phyloP scores from a whole-genome alignment of 1,139 yeast species.

The Blastobotrys arbuscula region DNA sequence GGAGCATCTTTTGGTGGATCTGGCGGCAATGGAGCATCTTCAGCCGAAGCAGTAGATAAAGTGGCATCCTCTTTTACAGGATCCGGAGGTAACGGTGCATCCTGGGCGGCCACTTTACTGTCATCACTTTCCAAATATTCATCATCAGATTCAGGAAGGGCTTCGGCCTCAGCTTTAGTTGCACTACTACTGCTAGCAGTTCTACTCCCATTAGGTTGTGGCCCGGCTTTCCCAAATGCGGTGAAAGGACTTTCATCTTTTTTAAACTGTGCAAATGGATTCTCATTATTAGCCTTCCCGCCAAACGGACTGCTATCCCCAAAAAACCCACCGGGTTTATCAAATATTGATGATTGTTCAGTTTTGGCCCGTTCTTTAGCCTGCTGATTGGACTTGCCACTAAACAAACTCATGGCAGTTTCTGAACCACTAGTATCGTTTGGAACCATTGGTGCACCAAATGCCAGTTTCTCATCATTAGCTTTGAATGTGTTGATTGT shows the following conservation, averaged over 20 bases:
- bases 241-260: neutral
- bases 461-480: no score
- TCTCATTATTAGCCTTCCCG: neutral
- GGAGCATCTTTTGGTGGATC: conserved; percentile 8
- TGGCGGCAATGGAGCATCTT: conserved; percentile 15
- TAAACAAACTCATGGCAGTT: neutral
- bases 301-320: neutral
- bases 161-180: neutral
- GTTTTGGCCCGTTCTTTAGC: neutral
- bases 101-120: neutral
- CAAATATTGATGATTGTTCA: neutral
- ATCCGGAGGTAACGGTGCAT: conserved; percentile 1
- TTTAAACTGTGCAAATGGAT: conserved; percentile 5
- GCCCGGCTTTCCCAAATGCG: neutral
- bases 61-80: neutral
- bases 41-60: neutral
- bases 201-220: neutral
- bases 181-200: neutral
- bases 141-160: neutral
- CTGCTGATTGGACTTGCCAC: neutral
- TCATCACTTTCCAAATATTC: neutral
- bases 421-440: neutral
- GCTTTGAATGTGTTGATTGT: neutral
- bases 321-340: neutral
- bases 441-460: neutral